These are phyloP conservation scores for Chaetothyriales sp. DNA, from an alignment of 2,329 filamentous ascomycete genomes.

Conservation along the genomic window DNA sequence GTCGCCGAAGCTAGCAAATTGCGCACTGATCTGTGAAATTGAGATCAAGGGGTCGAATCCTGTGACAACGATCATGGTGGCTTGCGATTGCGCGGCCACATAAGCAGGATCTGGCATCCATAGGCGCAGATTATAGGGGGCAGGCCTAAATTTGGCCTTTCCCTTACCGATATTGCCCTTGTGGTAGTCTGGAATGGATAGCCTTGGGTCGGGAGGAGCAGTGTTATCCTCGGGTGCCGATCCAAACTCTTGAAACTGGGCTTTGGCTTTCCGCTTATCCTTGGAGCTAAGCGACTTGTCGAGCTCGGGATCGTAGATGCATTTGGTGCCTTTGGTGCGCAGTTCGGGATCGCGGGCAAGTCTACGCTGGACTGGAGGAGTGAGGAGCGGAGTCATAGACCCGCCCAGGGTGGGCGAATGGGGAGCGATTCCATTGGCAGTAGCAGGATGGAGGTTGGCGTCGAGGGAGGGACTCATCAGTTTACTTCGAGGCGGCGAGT, in stretches of 20 bases:
- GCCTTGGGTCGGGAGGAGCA: constrained; percentile 67
- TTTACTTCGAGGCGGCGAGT: constrained; percentile 49
- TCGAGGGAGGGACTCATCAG: constrained; percentile 37
- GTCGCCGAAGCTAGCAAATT: constrained; percentile 71
- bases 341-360: constrained; percentile 38
- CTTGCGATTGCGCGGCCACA: constrained; percentile 58
- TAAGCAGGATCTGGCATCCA: constrained; percentile 79
- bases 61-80: constrained; percentile 82
- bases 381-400: constrained; percentile 30
- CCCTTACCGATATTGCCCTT: constrained; percentile 50
- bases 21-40: constrained; percentile 52
- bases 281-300: constrained; percentile 46
- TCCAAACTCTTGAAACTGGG: constrained; percentile 40
- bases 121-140: constrained; percentile 66
- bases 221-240: constrained; percentile 58
- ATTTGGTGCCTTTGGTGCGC: constrained; percentile 44
- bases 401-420: constrained; percentile 14
- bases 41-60: constrained; percentile 65
- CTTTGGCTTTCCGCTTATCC: constrained; percentile 36
- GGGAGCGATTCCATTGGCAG: constrained; percentile 19
- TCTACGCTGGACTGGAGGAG: constrained; percentile 32
- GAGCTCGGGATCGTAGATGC: constrained; percentile 50
- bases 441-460: constrained; percentile 2
- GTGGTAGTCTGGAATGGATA: constrained; percentile 51
- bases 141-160: constrained; percentile 56